phyloP scores from a whole-genome alignment of 2,329 filamentous ascomycete genomes.

The Pleochaeta shiraiana region DNA sequence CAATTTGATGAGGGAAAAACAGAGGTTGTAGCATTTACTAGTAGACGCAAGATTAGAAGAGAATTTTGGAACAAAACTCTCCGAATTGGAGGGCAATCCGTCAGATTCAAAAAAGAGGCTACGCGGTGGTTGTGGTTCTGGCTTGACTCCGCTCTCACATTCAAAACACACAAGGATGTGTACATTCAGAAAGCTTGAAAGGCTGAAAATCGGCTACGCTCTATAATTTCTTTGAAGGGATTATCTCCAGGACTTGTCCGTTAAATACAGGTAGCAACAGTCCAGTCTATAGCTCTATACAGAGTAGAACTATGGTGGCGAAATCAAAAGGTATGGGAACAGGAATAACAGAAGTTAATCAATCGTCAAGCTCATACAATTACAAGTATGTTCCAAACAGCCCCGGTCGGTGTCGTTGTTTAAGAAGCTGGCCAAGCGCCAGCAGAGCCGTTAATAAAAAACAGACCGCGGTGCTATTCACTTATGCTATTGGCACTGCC shows the following conservation, averaged over 20 bases:
- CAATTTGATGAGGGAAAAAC: background rate
- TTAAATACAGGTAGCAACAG: background rate
- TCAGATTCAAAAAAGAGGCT: constrained; percentile 1
- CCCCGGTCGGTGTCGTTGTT: background rate
- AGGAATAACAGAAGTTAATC: background rate
- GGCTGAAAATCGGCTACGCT: background rate
- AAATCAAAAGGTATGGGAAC: background rate
- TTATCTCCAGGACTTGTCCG: background rate
- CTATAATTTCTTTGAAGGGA: background rate
- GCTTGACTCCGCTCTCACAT: background rate
- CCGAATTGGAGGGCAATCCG: background rate
- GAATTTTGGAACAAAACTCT: no score
- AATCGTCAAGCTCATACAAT: background rate
- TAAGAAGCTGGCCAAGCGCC: background rate
- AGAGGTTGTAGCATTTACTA: background rate
- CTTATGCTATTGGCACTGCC: background rate
- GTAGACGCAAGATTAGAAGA: background rate
- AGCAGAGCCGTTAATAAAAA: background rate
- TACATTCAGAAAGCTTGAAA: background rate
- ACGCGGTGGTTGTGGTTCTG: background rate
- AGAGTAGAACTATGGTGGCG: background rate
- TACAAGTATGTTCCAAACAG: background rate
- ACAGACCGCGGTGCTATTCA: background rate
- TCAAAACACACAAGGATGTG: background rate
- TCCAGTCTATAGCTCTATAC: background rate